Percentiles rank a stretch among this genome's conserved stretches.
Evolutionary conservation across 306 rosid species (phyloP).

Genomic region (apple (Malus domestica)): ASM211411v1 NC_041797.1:41501-42000

Average conservation of each 20-base stretch:
- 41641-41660: background rate
- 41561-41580: background rate
- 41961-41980: background rate
- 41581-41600: background rate
- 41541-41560: background rate
- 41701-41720: slow-evolving; percentile 50
- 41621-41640: background rate
- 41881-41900: background rate
- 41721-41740: slow-evolving; percentile 86
- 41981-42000: background rate
- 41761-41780: slow-evolving; percentile 28
- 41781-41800: slow-evolving; percentile 14
- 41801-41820: slow-evolving; percentile 8
- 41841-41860: background rate
- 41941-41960: background rate
- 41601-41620: background rate
- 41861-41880: background rate
- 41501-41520: background rate
- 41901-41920: background rate
- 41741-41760: slow-evolving; percentile 89
- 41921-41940: background rate
- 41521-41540: background rate
- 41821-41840: background rate
- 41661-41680: background rate
- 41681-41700: background rate